Evolutionary conservation across 768 basidiomycete genomes (phyloP).

Genomic region (Rhizopogon vulgaris): DNA sequence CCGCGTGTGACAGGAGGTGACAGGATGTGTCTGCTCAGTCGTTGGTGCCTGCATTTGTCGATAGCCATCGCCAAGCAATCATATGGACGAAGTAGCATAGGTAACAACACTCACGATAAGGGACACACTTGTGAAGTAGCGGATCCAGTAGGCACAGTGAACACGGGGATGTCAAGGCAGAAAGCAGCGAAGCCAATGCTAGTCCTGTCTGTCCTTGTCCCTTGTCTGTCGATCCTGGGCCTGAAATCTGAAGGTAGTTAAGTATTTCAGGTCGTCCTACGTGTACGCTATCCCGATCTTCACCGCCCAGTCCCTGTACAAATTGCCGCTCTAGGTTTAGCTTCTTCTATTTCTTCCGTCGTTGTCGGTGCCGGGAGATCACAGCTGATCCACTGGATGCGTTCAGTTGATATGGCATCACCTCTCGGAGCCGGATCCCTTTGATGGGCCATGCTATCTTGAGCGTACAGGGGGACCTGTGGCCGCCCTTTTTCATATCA

Average conservation of each 20-base stretch:
- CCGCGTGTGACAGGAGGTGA: neutral
- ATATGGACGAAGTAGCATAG: no score
- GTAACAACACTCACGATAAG: no score
- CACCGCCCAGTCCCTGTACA: neutral
- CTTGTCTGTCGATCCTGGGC: no score
- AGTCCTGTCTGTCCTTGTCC: no score
- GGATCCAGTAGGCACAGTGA: neutral
- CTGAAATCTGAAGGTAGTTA: no score
- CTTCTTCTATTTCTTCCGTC: neutral
- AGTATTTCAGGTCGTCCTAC: neutral
- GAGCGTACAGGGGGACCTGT: neutral
- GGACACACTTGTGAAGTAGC: neutral
- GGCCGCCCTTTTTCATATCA: neutral
- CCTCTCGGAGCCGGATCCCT: neutral
- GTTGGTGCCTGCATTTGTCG: neutral
- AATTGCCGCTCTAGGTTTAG: neutral
- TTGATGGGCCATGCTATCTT: neutral
- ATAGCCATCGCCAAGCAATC: neutral
- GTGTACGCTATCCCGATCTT: neutral
- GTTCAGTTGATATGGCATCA: neutral
- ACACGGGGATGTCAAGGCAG: neutral
- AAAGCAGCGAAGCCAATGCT: neutral
- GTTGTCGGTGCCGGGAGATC: neutral
- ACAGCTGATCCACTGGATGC: neutral
- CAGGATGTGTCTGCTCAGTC: neutral